Evolutionary conservation across 441 rosid genomes (phyloP).

Genomic region (Gossypium davidsonii): DNA sequence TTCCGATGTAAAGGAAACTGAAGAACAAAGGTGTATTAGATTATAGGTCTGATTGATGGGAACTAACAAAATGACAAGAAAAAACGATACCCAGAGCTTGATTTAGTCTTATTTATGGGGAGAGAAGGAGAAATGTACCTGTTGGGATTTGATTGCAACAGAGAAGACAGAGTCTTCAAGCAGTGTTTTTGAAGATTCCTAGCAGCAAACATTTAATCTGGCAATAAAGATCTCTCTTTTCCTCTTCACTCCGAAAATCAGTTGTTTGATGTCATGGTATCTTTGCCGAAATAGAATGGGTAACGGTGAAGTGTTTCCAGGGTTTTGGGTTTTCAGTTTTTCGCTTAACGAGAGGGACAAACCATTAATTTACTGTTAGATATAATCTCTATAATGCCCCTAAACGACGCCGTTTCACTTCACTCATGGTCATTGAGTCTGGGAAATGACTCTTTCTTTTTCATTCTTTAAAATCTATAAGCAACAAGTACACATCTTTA

Average conservation of each 20-base stretch:
- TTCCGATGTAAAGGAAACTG: constrained; percentile 1
- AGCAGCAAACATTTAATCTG: constrained; percentile 47
- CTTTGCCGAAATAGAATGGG: not conserved
- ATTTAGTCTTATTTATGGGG: not conserved
- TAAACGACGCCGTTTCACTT: not conserved
- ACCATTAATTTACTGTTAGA: not conserved
- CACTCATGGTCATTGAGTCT: too few species aligned
- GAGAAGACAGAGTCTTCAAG: constrained; percentile 40
- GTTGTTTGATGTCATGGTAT: constrained; percentile 7
- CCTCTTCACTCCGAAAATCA: not conserved
- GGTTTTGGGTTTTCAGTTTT: constrained; percentile 13
- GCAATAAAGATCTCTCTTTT: not conserved
- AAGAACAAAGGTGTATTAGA: not conserved
- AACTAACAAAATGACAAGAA: not conserved
- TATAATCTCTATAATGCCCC: not conserved
- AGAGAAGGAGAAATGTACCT: constrained; percentile 26
- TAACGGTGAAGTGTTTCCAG: not conserved
- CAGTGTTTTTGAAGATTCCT: constrained; percentile 42
- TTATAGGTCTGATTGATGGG: not conserved
- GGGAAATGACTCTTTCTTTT: too few species aligned
- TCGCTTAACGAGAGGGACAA: not conserved
- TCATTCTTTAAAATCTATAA: too few species aligned
- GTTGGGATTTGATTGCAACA: constrained; percentile 38
- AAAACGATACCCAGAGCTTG: not conserved
- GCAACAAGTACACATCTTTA: too few species aligned